Base-by-base conservation (phyloP, 2,329 filamentous ascomycete species). In the Sporothrix brasiliensis region DNA sequence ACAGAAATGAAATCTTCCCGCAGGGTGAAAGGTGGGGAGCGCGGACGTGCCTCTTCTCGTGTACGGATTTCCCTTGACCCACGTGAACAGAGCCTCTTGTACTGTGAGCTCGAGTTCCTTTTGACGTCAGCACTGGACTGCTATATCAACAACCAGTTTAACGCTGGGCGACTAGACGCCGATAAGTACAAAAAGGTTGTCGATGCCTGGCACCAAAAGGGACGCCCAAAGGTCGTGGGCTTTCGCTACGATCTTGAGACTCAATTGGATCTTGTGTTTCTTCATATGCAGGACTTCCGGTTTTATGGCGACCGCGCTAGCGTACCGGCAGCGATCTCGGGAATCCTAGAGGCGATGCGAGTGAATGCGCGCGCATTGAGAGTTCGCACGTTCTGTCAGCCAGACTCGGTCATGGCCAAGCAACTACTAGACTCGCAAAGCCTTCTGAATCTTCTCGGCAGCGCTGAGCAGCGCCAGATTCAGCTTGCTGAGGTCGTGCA, bases 221-320 rank as follows among this genome's bases (percentile, higher is more conserved):
- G 86, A 52, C 85, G 84, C 0, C 85, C 86, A 6, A 82, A 81
- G 69, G 86, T 88, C 10, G 77, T 86, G 27, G 84, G 84, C 14
- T 88, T 88, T 76, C 84, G 85, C 21, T 88, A 86, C 76, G 86
- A 89, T 72, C 76, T 88, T 2, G 86, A 88, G 78, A 88, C 86
- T 0, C 87, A 88, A 77, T 75, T 88, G n/a, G 84, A 87, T 13
- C 81, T 89, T 13, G 76, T 88, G 27, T 75, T 77, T 19, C 75
- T 84, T 10, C 86, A 88, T 73, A 76, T 82, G 39, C 76, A 83
- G 11, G 81, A 84, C 27, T 88, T 89, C 74, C 82, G 81, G 47
- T 88, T 88, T 77, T 84, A 85, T 74, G 85, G 85, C 44, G 80
- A 80, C 2, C 78, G 80, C 11, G 81, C 85, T 69, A 79, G 79